Conservation (phyloP, 441 rosid species). For the Adansonia grandidieri region DNA sequence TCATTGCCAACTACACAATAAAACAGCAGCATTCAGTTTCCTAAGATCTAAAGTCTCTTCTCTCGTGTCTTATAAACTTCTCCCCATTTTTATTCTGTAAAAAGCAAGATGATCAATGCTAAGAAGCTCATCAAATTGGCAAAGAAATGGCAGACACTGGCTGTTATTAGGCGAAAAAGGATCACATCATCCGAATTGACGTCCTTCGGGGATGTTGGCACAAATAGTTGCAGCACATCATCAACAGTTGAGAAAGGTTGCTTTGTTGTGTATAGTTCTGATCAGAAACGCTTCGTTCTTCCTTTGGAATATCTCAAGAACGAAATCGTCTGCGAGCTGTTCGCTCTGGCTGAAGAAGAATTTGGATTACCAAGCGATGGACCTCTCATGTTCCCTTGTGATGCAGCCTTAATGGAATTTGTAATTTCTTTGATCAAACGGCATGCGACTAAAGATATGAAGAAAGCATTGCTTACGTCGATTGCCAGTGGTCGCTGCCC, state of each 20-base stretch:
- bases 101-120: slow-evolving; percentile 11
- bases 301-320: slow-evolving; percentile 30
- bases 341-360: slow-evolving; percentile 34
- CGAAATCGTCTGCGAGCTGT: slow-evolving; percentile 21
- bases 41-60: background rate
- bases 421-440: slow-evolving; percentile 25
- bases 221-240: slow-evolving; percentile 6
- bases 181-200: slow-evolving; percentile 5
- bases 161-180: slow-evolving; percentile 11
- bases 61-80: background rate
- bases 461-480: slow-evolving; percentile 36
- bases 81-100: background rate
- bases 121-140: slow-evolving; percentile 30
- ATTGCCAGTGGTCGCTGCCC: slow-evolving; percentile 14
- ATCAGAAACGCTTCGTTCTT: slow-evolving; percentile 27
- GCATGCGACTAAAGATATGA: slow-evolving; percentile 16
- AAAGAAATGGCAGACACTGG: slow-evolving; percentile 34
- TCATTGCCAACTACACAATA: background rate
- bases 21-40: background rate
- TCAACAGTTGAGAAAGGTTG: slow-evolving; percentile 34
- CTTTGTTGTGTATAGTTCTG: slow-evolving; percentile 40
- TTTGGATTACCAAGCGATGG: slow-evolving; percentile 36
- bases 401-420: slow-evolving; percentile 38
- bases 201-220: background rate
- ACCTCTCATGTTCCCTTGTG: slow-evolving; percentile 45